Evolutionary conservation across 2,329 filamentous ascomycete genomes (phyloP).

Genomic region (Lomentospora prolificans): DNA sequence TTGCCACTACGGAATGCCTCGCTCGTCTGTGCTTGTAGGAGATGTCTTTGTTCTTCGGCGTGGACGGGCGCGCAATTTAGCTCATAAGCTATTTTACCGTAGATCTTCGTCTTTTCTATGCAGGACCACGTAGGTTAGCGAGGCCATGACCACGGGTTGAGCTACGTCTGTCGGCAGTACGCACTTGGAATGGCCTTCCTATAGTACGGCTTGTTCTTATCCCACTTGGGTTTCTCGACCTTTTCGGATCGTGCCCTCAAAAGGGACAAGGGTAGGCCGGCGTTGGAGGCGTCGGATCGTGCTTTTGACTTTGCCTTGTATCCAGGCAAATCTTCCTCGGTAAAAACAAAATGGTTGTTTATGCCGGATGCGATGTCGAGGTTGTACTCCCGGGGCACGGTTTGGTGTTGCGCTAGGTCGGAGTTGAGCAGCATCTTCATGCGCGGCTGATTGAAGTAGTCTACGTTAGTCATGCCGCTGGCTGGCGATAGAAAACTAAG

Average conservation of each 20-base stretch:
- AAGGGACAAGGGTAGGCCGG: slow-evolving; percentile 49
- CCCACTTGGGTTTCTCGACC: slow-evolving; percentile 36
- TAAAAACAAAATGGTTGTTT: slow-evolving; percentile 84
- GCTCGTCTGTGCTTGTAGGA: slow-evolving; percentile 47
- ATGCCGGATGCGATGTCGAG: slow-evolving; percentile 59
- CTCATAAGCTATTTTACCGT: slow-evolving; percentile 65
- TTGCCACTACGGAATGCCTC: slow-evolving; percentile 45
- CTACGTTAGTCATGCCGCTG: slow-evolving; percentile 20
- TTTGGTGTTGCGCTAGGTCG: slow-evolving; percentile 56
- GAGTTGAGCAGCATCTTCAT: slow-evolving; percentile 59
- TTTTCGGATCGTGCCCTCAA: slow-evolving; percentile 30
- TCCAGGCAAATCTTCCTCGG: slow-evolving; percentile 53
- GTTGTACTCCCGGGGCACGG: slow-evolving; percentile 81
- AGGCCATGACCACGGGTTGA: background rate
- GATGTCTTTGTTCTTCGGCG: slow-evolving; percentile 56
- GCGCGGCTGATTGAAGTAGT: slow-evolving; percentile 24
- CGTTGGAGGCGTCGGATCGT: slow-evolving; percentile 44
- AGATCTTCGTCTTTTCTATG: slow-evolving; percentile 69
- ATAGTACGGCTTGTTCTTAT: slow-evolving; percentile 47
- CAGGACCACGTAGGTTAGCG: background rate
- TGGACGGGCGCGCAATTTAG: slow-evolving; percentile 64
- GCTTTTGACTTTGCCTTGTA: slow-evolving; percentile 52
- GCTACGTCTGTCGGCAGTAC: background rate
- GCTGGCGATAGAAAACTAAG: background rate
- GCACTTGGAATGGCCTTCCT: slow-evolving; percentile 56